Conservation (phyloP, 768 basidiomycete species). For the Termitomyces sp. region DNA sequence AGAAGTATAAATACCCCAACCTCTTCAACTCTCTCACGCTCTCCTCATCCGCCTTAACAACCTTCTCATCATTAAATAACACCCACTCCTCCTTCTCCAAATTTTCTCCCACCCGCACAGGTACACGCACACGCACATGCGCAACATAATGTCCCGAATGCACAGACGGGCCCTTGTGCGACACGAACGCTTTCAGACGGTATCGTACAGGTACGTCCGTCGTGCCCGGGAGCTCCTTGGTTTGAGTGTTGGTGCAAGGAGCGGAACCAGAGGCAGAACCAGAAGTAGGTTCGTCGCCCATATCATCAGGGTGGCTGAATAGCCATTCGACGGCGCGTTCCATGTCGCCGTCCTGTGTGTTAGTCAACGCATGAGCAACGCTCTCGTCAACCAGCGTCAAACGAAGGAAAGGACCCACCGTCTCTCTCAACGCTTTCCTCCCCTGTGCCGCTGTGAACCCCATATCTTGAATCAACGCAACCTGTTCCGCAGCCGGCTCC, state of each 20-base stretch:
- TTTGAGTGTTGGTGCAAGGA: constrained; percentile 14
- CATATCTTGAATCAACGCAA: constrained; percentile 81
- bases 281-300: constrained; percentile 44
- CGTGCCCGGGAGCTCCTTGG: constrained; percentile 36
- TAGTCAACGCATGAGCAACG: neutral
- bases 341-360: constrained; percentile 53
- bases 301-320: constrained; percentile 89
- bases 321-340: constrained; percentile 96
- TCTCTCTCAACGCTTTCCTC: constrained; percentile 79
- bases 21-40: constrained; percentile 78
- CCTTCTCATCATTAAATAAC: constrained; percentile 95
- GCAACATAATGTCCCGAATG: constrained; percentile 95
- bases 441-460: constrained; percentile 85
- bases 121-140: constrained; percentile 44
- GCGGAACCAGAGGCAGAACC: constrained; percentile 18
- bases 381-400: neutral
- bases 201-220: constrained; percentile 67
- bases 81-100: constrained; percentile 63
- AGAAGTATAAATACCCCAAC: constrained; percentile 92
- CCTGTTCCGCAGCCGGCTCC: constrained; percentile 66
- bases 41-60: constrained; percentile 80
- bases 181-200: constrained; percentile 87
- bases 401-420: constrained; percentile 41
- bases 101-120: neutral
- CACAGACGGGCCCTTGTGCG: constrained; percentile 93